phyloP scores from a whole-genome alignment of 2,329 filamentous ascomycete species.

The Pseudogymnoascus sp. region DNA sequence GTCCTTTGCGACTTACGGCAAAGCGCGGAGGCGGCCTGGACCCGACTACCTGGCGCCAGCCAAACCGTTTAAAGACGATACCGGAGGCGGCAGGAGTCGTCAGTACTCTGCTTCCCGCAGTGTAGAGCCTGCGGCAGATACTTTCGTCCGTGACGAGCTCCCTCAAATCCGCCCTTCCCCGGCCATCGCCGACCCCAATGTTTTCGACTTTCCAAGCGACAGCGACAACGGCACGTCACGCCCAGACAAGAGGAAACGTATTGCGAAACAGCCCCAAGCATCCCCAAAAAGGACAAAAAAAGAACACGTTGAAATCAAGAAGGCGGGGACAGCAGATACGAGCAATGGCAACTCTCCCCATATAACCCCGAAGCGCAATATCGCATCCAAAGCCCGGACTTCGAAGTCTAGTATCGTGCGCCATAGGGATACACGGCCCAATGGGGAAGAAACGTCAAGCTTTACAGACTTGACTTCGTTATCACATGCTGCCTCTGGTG shows the following conservation, averaged over 20 bases:
- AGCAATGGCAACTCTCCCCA: background rate
- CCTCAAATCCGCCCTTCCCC: background rate
- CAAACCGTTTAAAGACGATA: background rate
- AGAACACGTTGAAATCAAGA: background rate
- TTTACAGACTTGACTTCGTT: background rate
- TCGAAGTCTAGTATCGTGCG: background rate
- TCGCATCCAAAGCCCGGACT: background rate
- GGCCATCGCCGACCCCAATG: background rate
- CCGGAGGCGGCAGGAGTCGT: background rate
- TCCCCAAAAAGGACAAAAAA: background rate
- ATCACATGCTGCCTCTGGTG: background rate
- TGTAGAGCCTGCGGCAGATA: background rate
- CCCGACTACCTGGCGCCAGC: conserved; percentile 18
- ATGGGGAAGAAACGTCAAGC: background rate
- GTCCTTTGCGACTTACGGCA: conserved; percentile 28
- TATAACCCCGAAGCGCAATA: background rate
- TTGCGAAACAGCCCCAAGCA: background rate
- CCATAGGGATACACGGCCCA: background rate
- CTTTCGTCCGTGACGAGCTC: background rate
- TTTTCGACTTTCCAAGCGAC: conserved; percentile 15
- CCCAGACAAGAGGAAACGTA: conserved; percentile 2
- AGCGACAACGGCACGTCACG: conserved; percentile 15
- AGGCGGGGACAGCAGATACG: background rate
- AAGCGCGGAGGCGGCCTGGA: conserved; percentile 23
- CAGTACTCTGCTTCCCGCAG: background rate